Evolutionary conservation across 179 eudicot genomes (phyloP), one percentile per base, ranked within the genome.

Genomic region (Amaranthus tricolor): DNA sequence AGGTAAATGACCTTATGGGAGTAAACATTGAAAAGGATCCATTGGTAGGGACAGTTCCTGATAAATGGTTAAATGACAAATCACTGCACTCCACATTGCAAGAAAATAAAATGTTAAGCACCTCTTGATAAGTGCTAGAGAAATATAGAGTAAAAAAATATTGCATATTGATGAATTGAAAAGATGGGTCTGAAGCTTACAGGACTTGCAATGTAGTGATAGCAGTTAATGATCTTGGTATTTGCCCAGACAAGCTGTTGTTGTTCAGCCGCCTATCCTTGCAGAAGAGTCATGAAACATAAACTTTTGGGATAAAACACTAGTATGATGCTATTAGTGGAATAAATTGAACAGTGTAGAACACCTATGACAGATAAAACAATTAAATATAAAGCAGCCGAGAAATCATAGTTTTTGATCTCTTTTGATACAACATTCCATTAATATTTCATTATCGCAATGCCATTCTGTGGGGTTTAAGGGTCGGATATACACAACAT

Each of bases 1-100:
- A 62, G 76, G 66, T 72, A 71, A 58, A 72, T 71, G 66, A 90
- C 98, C 98, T 93, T 84, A 93, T 85, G 74, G 95, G 91, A 65
- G 98, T 93, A 71, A 93, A 93, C 77, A 87, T 86, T 47, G 86
- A 74, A 81, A 93, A 93, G 77, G 98, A 93, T 15, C 98, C 98
- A 85, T 91, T 89, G 72, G 85, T 83, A 63, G 95, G 98, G 78
- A 89, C 80, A 14, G 9, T 59, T 74, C 98, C 98, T 47, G 78
- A 76, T 66, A 93, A 81, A 3, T 49, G 51, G 72, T 93, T 93
- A 82, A 76, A 78, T 70, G 97, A 92, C 48, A 92, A 84, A 89
- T 93, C 97, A 77, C 96, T 89, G 87, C 44, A 82, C 53, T 47
- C 40, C 77, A 77, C 74, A 78, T 68, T 45, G 9, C 71, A 60